Percentiles rank a stretch among this genome's conserved stretches.
phyloP scores from a whole-genome alignment of 192 early-diverging fungal genomes.

The Coemansia javaensis region DNA sequence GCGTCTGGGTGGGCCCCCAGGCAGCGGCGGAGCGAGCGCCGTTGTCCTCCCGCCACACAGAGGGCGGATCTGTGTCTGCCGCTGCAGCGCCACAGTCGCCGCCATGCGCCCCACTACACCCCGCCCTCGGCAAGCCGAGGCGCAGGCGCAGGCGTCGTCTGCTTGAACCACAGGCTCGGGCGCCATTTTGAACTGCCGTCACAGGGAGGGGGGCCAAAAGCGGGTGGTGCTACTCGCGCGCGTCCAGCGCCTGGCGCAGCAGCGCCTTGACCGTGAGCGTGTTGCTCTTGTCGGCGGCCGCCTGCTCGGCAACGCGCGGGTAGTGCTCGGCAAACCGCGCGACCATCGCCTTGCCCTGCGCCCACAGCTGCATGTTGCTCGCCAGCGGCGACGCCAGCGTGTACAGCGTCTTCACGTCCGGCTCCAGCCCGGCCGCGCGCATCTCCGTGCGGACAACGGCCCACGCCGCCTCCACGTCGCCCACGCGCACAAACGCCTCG shows the following conservation, averaged over 20 bases:
- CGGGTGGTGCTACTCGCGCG: background rate
- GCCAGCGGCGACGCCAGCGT: slow-evolving; percentile 36
- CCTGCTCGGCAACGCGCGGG: slow-evolving; percentile 15
- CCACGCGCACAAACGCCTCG: slow-evolving; percentile 41
- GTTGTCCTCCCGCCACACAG: too few species aligned
- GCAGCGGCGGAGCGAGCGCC: too few species aligned
- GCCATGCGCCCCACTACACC: too few species aligned
- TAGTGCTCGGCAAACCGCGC: slow-evolving; percentile 26
- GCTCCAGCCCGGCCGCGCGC: slow-evolving; percentile 16
- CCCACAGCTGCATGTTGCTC: slow-evolving; percentile 27
- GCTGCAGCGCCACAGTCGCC: too few species aligned
- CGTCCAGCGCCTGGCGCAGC: slow-evolving; percentile 10
- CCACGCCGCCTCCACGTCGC: slow-evolving; percentile 39
- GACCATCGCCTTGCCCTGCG: slow-evolving; percentile 37
- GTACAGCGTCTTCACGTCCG: slow-evolving; percentile 28
- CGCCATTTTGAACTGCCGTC: too few species aligned
- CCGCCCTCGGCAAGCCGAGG: too few species aligned
- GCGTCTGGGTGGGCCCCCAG: too few species aligned
- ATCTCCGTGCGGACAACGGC: slow-evolving; percentile 30
- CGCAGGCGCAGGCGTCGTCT: too few species aligned
- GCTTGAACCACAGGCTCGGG: too few species aligned
- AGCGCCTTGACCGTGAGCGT: slow-evolving; percentile 19
- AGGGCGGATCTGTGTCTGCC: too few species aligned
- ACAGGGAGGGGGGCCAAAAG: too few species aligned
- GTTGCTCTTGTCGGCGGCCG: slow-evolving; percentile 20